These are phyloP conservation scores for Corchorus olitorius DNA, from an alignment of 345 rosid species.

Conservation along the genomic window DNA sequence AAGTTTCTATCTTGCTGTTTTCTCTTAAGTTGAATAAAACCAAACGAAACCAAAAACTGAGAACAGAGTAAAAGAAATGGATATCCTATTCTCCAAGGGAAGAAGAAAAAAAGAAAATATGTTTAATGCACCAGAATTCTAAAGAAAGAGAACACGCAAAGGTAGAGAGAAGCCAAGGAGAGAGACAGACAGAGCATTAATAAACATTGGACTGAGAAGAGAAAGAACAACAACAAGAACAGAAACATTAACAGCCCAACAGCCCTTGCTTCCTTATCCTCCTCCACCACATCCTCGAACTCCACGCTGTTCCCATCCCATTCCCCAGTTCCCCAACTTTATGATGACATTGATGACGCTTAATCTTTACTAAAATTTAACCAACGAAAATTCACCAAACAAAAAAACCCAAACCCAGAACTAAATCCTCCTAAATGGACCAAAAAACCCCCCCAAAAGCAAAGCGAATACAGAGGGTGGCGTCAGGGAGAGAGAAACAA, in stretches of 20 bases:
- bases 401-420: neutral
- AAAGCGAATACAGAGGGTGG: slow-evolving; percentile 26
- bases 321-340: slow-evolving; percentile 21
- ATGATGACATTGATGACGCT: slow-evolving; percentile 31
- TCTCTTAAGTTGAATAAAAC: neutral
- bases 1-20: neutral
- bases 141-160: slow-evolving; percentile 19
- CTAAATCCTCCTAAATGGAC: neutral
- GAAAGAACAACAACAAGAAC: slow-evolving; percentile 30
- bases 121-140: slow-evolving; percentile 1
- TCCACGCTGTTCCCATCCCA: slow-evolving; percentile 32
- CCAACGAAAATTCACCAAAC: neutral
- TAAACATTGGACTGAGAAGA: slow-evolving; percentile 43
- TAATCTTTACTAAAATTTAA: neutral
- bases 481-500: slow-evolving; percentile 27
- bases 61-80: slow-evolving; percentile 4
- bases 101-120: neutral
- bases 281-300: slow-evolving; percentile 38
- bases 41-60: slow-evolving; percentile 7
- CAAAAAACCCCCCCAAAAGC: slow-evolving; percentile 15
- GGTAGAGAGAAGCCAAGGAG: slow-evolving; percentile 20
- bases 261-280: slow-evolving; percentile 38
- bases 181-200: slow-evolving; percentile 32
- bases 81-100: neutral
- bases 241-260: slow-evolving; percentile 21